Evolutionary conservation across 305 asterid species (phyloP).

Genomic region (Fraxinus albicans): DNA sequence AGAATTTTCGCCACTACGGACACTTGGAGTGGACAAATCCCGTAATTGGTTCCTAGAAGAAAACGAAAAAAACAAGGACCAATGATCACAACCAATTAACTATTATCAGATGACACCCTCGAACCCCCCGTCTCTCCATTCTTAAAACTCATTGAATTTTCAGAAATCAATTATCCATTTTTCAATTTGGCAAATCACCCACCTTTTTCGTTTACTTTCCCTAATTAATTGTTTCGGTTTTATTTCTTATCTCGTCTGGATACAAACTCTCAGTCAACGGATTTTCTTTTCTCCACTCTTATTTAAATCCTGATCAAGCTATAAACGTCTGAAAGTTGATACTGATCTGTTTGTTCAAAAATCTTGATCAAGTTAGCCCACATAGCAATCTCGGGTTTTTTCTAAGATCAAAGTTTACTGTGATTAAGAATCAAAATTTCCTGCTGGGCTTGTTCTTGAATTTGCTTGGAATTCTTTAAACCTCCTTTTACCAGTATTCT

Average conservation of each 20-base stretch:
- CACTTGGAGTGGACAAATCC: neutral
- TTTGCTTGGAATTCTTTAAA: constrained; percentile 2
- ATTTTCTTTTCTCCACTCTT: neutral
- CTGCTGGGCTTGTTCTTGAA: neutral
- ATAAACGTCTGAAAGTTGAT: constrained; percentile 9
- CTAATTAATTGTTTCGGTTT: neutral
- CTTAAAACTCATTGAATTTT: constrained; percentile 12
- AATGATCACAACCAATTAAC: neutral
- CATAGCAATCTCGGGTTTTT: neutral
- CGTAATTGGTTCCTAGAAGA: neutral
- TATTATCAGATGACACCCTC: neutral
- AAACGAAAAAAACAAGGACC: neutral
- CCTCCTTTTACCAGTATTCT: constrained; percentile 5
- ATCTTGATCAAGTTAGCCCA: neutral
- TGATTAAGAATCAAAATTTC: neutral
- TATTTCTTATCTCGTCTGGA: neutral
- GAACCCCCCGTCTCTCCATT: constrained; percentile 12
- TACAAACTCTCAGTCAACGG: neutral
- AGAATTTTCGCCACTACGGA: neutral
- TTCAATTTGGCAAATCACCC: constrained; percentile 3
- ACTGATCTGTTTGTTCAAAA: constrained; percentile 9
- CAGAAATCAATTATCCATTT: constrained; percentile 19
- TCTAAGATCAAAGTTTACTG: neutral
- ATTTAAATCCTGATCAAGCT: neutral
- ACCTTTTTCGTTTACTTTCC: constrained; percentile 3